Base-by-base conservation (phyloP, 306 rosid genomes). In the Gastrolobium bilobum region DNA sequence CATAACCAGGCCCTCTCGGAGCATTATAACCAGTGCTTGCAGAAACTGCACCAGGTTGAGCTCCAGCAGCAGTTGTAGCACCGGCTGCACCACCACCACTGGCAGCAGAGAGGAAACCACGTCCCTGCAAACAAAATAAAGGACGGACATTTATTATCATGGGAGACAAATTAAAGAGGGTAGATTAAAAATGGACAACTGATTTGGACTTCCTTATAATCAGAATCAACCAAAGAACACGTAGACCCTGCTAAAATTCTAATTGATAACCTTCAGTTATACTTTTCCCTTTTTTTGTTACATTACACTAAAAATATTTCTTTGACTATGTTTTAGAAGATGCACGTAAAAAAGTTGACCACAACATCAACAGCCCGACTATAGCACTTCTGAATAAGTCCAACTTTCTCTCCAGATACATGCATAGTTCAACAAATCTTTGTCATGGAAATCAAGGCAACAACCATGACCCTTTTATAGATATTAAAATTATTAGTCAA, bases 51-150 rank as follows among this genome's bases (percentile, higher is more conserved):
- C 86, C 92, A 7, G 91, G 48, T 77, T 85, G 98, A 87, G 80
- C 81, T 56, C 92, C 94, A 2, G 75, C 81, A 76, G 90, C 48
- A 74, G 86, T 68, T 0, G 79, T 46, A 26, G 86, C 35, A 72
- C 79, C 85, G 26, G 60, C 71, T 56, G 4, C 26, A 20, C 76
- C 75, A 8, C 40, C 83, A 29, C 72, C 76, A 44, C 74, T 66
- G 30, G 73, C 38, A 3, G 86, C 14, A 33, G 90, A 87, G 66
- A 74, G 83, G 47, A 84, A 84, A 48, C 78, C 89, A 26, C 88
- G 91, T 83, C 92, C 99, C 98, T 95, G 73, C 4, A 80, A 60
- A 75, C 66, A 75, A 74, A 63, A 69, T 80, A 47, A 5, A 38
- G 5, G 48, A 56, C 13, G 20, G 42, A 59, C 54, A 33, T 65